phyloP scores from a whole-genome alignment of 2,329 filamentous ascomycete genomes.

The Stemphylium vesicarium region DNA sequence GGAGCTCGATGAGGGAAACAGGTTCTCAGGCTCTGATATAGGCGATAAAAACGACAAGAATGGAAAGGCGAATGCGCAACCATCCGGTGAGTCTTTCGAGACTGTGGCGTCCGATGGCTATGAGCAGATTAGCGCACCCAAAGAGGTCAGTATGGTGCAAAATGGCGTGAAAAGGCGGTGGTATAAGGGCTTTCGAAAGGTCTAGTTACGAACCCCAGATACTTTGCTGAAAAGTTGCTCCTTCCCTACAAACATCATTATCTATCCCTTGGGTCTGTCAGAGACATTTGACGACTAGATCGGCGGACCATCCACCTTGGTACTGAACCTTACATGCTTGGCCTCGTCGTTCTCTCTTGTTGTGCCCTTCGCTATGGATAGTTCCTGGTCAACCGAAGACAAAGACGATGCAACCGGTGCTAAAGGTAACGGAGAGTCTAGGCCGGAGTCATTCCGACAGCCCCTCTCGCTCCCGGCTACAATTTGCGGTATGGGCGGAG shows the following conservation, averaged over 20 bases:
- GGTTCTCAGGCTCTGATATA: background rate
- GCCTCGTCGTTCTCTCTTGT: no score
- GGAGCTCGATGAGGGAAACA: background rate
- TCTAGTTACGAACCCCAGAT: background rate
- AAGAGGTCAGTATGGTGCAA: background rate
- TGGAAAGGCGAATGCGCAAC: background rate
- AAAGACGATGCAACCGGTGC: no score
- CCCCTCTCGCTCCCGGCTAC: no score
- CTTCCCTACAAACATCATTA: background rate
- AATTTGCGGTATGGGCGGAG: no score
- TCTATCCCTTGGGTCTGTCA: no score
- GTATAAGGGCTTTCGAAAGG: conserved; percentile 17
- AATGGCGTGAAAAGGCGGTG: conserved; percentile 17
- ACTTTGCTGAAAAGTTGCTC: background rate
- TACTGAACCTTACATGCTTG: background rate
- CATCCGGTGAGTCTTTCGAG: background rate
- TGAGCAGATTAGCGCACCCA: conserved; percentile 5
- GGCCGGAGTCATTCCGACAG: no score
- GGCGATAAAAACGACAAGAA: fast-evolving
- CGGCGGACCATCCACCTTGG: no score
- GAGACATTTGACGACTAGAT: no score
- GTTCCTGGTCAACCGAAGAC: no score
- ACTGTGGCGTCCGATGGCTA: conserved; percentile 2
- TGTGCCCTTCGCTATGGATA: no score
- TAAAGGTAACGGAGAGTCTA: no score